Conservation (phyloP, 2,329 filamentous ascomycete species). For the Fusarium sp. region DNA sequence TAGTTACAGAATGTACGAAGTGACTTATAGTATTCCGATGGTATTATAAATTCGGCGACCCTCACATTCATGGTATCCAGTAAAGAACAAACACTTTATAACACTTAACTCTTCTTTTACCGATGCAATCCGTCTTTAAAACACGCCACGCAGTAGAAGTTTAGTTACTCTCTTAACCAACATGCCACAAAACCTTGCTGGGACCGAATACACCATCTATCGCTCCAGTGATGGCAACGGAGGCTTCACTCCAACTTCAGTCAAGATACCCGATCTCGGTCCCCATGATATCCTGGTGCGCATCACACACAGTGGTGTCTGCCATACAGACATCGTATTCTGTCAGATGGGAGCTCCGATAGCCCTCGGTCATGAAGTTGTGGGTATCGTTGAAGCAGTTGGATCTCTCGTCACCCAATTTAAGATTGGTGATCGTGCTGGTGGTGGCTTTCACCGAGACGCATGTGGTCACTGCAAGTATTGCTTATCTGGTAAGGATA, state of each 20-base stretch:
- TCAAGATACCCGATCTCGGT: neutral
- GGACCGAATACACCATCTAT: neutral
- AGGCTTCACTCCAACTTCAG: neutral
- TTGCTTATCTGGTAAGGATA: neutral
- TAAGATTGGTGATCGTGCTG: conserved; percentile 1
- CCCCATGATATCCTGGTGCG: conserved; percentile 5
- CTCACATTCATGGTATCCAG: neutral
- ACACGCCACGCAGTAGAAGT: neutral
- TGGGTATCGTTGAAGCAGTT: neutral
- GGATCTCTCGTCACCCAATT: conserved; percentile 13
- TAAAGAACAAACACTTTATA: neutral
- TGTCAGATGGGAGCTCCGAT: conserved; percentile 7
- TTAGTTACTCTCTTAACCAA: neutral
- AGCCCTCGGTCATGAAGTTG: conserved; percentile 4
- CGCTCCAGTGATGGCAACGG: conserved; percentile 1
- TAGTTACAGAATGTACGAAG: neutral
- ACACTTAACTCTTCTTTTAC: neutral
- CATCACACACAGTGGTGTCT: conserved; percentile 10
- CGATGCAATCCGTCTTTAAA: neutral
- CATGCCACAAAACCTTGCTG: neutral
- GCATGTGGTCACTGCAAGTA: conserved; percentile 13
- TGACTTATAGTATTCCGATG: neutral
- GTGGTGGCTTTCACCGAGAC: conserved; percentile 10
- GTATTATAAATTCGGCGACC: neutral
- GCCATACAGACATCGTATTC: conserved; percentile 3